These are phyloP conservation scores for Oryza glaberrima DNA, from an alignment of 176 grass and related monocot genomes.

Conservation along the genomic window DNA sequence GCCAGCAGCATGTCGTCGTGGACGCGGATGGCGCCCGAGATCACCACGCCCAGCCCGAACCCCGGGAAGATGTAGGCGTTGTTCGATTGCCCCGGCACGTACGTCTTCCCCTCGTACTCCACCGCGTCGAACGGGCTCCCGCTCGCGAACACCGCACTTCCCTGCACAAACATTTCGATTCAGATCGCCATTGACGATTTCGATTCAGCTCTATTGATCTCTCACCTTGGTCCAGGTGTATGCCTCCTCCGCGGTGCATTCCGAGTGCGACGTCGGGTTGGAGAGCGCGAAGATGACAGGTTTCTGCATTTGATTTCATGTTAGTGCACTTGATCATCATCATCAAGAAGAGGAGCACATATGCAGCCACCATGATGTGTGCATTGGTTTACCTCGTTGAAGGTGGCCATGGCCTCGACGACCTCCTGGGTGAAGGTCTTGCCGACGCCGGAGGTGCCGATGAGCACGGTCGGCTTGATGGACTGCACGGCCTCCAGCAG, in stretches of 20 bases:
- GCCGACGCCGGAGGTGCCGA: conserved; percentile 92
- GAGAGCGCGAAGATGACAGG: conserved; percentile 90
- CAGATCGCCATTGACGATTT: background rate
- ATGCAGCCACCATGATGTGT: background rate
- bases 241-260: conserved; percentile 92
- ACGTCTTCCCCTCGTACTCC: conserved; percentile 69
- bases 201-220: too few species aligned
- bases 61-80: conserved; percentile 98
- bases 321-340: background rate
- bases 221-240: conserved; percentile 62
- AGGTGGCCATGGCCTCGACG: conserved; percentile 76
- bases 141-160: conserved; percentile 80
- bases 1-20: conserved; percentile 94
- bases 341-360: background rate
- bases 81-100: conserved; percentile 79
- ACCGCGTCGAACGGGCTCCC: conserved; percentile 89
- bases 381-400: conserved; percentile 58
- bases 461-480: conserved; percentile 90
- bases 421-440: conserved; percentile 85
- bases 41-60: conserved; percentile 88
- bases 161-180: conserved; percentile 5
- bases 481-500: conserved; percentile 83
- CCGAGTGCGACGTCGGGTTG: conserved; percentile 95
- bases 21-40: conserved; percentile 87
- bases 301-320: conserved; percentile 41